Evolutionary conservation across 768 basidiomycete genomes (phyloP), one percentile per base, ranked within the genome.

Genomic region (Psilocybe subaeruginosa): DNA sequence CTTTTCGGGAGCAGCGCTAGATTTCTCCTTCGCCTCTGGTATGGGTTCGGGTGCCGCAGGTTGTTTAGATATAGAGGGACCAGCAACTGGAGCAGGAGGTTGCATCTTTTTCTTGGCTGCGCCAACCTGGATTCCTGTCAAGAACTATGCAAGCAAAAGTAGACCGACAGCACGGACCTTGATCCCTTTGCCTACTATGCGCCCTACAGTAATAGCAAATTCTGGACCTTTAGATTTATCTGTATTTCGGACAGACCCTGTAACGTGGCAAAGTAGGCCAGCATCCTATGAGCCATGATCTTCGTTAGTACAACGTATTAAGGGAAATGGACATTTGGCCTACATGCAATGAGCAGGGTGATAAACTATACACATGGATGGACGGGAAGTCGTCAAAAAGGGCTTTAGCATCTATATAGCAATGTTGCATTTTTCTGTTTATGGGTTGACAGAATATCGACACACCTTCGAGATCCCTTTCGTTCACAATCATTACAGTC

Each of bases 291-390:
- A 29, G 54, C 39, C 46, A 45, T 29, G 12, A 33, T 46, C 8
- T n/a, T 45, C 12, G 47, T 53, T 43, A 39, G 58, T 31, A 37
- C 63, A 48, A 29, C 39, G 48, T 1, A 54, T 17, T 47, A 51
- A 56, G 39, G 16, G 62, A n/a, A 4, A 43, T n/a, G 31, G 37
- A 29, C 1, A 41, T 12, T 11, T 23, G n/a, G 77, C 87, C 56
- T 69, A 87, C 90, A 27, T 77, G 79, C 41, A 93, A 70, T 3
- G 79, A 82, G 1, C 86, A 82, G 1, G 91, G 87, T 0, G 91
- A 86, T 31, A 94, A 69, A 68, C 89, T 85, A 71, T 94, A 93
- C 8, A 94, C 73, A 65, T 90, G 85, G 12, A 87, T 76, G 1
- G 83, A 83, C 63, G 79, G 68, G n/a, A 91, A 65, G 27, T 76